Conservation (phyloP, 306 rosid species). For the Oxytropis ochrocephala region DNA sequence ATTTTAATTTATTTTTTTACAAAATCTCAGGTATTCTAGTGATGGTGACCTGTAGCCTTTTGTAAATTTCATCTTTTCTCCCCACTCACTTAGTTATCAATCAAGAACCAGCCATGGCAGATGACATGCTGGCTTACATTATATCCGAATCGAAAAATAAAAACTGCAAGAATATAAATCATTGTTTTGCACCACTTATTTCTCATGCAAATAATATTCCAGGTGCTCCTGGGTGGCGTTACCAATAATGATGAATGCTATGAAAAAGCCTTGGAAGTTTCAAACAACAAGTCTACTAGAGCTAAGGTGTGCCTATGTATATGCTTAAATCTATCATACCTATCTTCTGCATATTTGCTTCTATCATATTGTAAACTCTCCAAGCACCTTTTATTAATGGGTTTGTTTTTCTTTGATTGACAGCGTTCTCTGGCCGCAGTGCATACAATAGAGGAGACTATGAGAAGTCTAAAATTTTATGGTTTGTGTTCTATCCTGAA, state of each 20-base stretch:
- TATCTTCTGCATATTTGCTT: conserved; percentile 2
- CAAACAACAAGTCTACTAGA: conserved; percentile 75
- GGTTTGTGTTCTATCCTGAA: conserved; percentile 26
- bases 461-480: conserved; percentile 53
- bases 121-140: conserved; percentile 2
- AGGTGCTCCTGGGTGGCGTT: conserved; percentile 97
- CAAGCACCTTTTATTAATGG: neutral
- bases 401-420: conserved; percentile 15
- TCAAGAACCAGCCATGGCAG: conserved; percentile 7
- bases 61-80: neutral
- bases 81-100: neutral
- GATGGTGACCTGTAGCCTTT: neutral
- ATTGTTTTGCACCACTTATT: conserved; percentile 3
- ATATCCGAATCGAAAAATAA: neutral
- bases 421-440: conserved; percentile 94
- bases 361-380: neutral
- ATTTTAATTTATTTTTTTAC: neutral
- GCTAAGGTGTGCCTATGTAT: conserved; percentile 58
- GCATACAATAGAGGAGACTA: conserved; percentile 97
- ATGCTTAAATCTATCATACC: neutral
- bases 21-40: neutral
- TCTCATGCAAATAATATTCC: conserved; percentile 21
- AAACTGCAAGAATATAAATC: neutral
- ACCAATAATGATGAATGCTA: conserved; percentile 74
- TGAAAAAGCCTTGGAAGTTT: conserved; percentile 87